Conservation (phyloP, 352 stramenopile species). For the Phytophthora hibernalis region DNA sequence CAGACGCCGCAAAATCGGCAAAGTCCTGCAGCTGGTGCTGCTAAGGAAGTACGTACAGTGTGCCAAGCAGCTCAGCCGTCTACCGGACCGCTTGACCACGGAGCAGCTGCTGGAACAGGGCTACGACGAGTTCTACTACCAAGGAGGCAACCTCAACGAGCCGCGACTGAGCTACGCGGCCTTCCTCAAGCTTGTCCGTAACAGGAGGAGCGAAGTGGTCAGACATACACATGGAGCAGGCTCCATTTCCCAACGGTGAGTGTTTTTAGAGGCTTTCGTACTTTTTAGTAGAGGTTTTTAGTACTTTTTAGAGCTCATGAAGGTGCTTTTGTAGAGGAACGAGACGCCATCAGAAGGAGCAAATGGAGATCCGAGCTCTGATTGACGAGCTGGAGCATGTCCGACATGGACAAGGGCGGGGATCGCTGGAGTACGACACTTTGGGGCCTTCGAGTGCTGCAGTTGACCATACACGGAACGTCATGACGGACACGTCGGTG, state of each 20-base stretch:
- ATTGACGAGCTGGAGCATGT: constrained; percentile 67
- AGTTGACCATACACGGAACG: constrained; percentile 21
- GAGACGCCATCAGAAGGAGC: constrained; percentile 49
- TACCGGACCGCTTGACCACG: constrained; percentile 58
- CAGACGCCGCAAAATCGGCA: constrained; percentile 59
- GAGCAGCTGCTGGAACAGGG: constrained; percentile 71
- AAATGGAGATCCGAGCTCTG: constrained; percentile 60
- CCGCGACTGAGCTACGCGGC: constrained; percentile 59
- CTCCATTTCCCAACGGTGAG: constrained; percentile 31
- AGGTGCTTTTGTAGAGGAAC: constrained; percentile 19
- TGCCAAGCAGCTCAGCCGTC: constrained; percentile 52
- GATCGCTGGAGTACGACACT: constrained; percentile 32
- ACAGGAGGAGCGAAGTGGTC: constrained; percentile 61
- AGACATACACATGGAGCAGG: constrained; percentile 28
- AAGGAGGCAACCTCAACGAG: constrained; percentile 65
- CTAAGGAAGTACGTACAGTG: constrained; percentile 69
- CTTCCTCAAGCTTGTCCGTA: constrained; percentile 76
- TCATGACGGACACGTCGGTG: constrained; percentile 29
- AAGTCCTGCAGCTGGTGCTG: constrained; percentile 63
- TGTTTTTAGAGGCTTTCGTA: not conserved
- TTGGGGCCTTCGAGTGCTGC: constrained; percentile 14
- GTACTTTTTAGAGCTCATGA: not conserved
- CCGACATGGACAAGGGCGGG: constrained; percentile 34
- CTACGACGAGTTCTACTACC: constrained; percentile 78
- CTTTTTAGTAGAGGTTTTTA: not conserved